These are phyloP conservation scores for Sporisorium scitamineum DNA, from an alignment of 1,284 basidiomycete species.

Conservation along the genomic window DNA sequence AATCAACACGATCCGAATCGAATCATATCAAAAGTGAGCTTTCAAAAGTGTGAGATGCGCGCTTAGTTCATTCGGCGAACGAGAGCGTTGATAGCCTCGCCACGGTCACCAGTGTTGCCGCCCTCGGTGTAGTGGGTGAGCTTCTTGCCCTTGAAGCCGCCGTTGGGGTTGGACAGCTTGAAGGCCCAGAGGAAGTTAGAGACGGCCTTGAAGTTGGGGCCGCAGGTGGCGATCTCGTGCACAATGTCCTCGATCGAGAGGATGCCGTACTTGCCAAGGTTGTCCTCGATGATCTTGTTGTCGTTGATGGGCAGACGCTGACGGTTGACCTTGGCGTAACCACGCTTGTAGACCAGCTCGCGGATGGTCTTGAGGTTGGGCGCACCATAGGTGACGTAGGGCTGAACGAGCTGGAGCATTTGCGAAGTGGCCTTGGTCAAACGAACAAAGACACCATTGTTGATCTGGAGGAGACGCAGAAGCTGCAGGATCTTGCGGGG, in stretches of 20 bases:
- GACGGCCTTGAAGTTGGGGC: conserved; percentile 98
- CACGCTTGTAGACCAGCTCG: conserved; percentile 99
- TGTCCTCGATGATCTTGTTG: conserved; percentile 92
- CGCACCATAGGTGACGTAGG: conserved; percentile 89
- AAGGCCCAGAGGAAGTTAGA: conserved; percentile 93
- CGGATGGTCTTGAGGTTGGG: conserved; percentile 96
- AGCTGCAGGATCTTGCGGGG: conserved; percentile 99
- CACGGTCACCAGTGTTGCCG: conserved; percentile 92
- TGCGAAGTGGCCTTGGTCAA: conserved; percentile 95
- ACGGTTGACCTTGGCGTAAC: conserved; percentile 98
- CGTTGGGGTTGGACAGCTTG: conserved; percentile 98
- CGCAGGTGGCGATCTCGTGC: conserved; percentile 94
- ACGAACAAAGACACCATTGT: conserved; percentile 99
- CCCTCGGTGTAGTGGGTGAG: conserved; percentile 77
- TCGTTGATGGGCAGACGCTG: conserved; percentile 95
- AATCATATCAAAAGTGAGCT: neutral
- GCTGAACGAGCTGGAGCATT: conserved; percentile 97
- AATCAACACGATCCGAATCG: neutral
- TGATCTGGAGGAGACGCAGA: conserved; percentile 98
- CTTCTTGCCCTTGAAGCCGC: conserved; percentile 96
- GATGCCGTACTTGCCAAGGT: conserved; percentile 94
- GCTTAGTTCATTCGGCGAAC: conserved; percentile 84
- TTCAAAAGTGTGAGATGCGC: neutral
- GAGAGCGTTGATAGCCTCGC: conserved; percentile 95
- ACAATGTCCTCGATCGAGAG: conserved; percentile 98